Percentiles rank a stretch among this genome's conserved stretches.
These are phyloP conservation scores for Danielia oregonensis DNA, from an alignment of 805 yeast species.

Conservation along the genomic window DNA sequence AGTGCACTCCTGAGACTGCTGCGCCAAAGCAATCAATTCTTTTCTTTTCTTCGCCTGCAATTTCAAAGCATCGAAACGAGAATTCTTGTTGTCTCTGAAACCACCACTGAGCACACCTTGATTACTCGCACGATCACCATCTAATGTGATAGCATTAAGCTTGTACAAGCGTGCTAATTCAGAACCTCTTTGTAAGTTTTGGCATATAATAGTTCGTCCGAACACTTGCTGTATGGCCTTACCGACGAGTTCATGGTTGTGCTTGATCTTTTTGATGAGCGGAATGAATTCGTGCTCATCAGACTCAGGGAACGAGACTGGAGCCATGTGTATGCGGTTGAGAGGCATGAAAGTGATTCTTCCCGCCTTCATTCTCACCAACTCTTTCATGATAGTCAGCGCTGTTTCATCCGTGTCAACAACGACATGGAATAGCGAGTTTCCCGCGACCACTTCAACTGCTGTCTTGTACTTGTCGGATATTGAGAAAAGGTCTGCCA, in stretches of 20 bases:
- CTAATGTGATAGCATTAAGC: slow-evolving; percentile 78
- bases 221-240: slow-evolving; percentile 77
- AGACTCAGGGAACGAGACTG: slow-evolving; percentile 55
- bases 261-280: slow-evolving; percentile 68
- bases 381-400: slow-evolving; percentile 68
- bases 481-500: slow-evolving; percentile 79
- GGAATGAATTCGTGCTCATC: slow-evolving; percentile 65
- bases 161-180: slow-evolving; percentile 58
- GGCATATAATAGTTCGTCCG: slow-evolving; percentile 75
- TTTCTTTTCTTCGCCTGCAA: slow-evolving; percentile 48
- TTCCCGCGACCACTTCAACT: slow-evolving; percentile 87
- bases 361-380: slow-evolving; percentile 67
- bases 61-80: slow-evolving; percentile 69
- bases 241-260: slow-evolving; percentile 46
- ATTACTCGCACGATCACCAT: slow-evolving; percentile 86
- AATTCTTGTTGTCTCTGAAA: slow-evolving; percentile 60
- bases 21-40: slow-evolving; percentile 31
- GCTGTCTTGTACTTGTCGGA: slow-evolving; percentile 82
- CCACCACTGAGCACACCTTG: slow-evolving; percentile 90
- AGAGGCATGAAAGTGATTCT: slow-evolving; percentile 90
- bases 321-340: slow-evolving; percentile 52
- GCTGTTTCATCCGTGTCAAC: slow-evolving; percentile 89
- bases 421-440: slow-evolving; percentile 79
- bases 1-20: slow-evolving; percentile 36
- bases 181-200: slow-evolving; percentile 63